These are phyloP conservation scores for Mucor velutinosus DNA, from an alignment of 371 early-diverging fungal genomes.

Conservation along the genomic window DNA sequence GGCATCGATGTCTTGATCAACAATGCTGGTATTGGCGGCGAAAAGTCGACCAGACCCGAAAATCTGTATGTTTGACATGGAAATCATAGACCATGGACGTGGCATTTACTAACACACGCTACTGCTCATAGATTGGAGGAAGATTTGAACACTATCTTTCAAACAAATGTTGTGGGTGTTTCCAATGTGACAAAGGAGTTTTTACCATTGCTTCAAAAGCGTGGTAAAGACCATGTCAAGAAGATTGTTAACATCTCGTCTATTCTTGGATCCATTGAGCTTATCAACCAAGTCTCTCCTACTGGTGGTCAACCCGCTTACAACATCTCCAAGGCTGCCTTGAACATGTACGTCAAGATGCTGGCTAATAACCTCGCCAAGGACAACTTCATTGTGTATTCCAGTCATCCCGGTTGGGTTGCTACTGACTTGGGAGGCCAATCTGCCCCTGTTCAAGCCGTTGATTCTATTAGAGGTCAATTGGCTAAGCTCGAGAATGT, in stretches of 20 bases:
- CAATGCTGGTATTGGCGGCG: constrained; percentile 35
- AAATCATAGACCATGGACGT: neutral
- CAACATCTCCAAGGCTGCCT: constrained; percentile 23
- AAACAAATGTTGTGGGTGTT: constrained; percentile 25
- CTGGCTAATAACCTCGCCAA: constrained; percentile 12
- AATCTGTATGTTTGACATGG: neutral
- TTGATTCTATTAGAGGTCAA: constrained; percentile 17
- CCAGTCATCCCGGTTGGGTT: constrained; percentile 30
- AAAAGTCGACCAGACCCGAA: neutral
- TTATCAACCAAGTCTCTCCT: constrained; percentile 5
- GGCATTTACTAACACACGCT: neutral
- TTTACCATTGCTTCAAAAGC: constrained; percentile 28
- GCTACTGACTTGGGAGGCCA: constrained; percentile 28
- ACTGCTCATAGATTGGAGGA: neutral
- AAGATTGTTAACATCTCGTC: constrained; percentile 33
- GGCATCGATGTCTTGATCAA: constrained; percentile 39
- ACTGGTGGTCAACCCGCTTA: constrained; percentile 10
- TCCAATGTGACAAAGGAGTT: constrained; percentile 20
- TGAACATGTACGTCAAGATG: constrained; percentile 23
- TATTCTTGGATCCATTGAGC: constrained; percentile 8
- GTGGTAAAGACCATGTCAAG: constrained; percentile 14
- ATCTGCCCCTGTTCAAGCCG: constrained; percentile 1
- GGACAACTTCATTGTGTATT: constrained; percentile 27
- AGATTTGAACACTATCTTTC: constrained; percentile 1
- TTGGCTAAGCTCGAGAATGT: constrained; percentile 6